Base-by-base conservation (phyloP, 1,284 basidiomycete species). In the Moniliophthora roreri region DNA sequence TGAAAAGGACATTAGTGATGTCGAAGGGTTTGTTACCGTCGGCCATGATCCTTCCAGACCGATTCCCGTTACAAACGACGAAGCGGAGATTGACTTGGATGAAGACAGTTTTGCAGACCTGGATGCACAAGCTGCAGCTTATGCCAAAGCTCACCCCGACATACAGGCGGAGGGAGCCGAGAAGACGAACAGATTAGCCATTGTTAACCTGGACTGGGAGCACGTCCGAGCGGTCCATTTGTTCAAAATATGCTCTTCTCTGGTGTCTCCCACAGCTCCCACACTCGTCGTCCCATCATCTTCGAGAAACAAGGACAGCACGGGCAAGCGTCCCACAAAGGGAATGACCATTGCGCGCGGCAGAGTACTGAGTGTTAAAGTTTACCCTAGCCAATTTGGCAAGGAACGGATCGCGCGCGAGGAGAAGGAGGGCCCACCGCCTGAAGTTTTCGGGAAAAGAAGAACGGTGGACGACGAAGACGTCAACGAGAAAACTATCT, bases 171-270 rank as follows among this genome's bases (percentile, higher is more conserved):
- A 63, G 28, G 71, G 71, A 23, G 67, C 60, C 2, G 67, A 74
- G n/a, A 76, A 77, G n/a, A 93, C 92, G 1, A 80, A 76, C 44
- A 81, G 96, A 11, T 72, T 98, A 5, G 97, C 96, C 0, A 84
- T 91, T 24, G 96, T 99, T 61, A 98, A 99, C 68, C 82, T 99
- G 55, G 97, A 99, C 72, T 99, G 97, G 97, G 97, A 99, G 70
- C 85, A 98, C 71, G 84, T 99, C 52, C 89, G 91, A 47, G 93
- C 96, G 1, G 77, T 77, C 34, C 95, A 99, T 69, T 75, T 99
- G 21, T 98, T 85, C 82, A 94, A 93, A 69, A 91, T 99, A 39
- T 95, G 94, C 70, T 86, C 92, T 34, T 98, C 95, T 3, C 82
- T 96, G 50, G 79, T 98, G 16, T 86, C 87, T 3, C 74, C 81